Base-by-base conservation (phyloP, 2,329 filamentous ascomycete genomes). In the Coniella lustricola region DNA sequence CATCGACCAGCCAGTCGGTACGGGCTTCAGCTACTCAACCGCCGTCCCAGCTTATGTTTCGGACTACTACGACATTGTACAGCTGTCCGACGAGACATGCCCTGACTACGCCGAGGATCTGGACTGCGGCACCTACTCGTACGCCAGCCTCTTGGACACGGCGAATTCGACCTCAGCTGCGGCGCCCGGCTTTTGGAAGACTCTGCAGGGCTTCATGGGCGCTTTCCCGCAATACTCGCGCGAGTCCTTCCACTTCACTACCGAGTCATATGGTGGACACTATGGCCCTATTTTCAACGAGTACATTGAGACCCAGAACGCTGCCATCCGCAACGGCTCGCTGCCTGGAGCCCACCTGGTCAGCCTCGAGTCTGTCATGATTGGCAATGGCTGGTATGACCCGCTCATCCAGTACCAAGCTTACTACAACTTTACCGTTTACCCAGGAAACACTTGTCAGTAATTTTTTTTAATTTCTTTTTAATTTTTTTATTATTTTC, bases 161-260 rank as follows among this genome's bases (percentile, higher is more conserved):
- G 72, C 75, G 9, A 77, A 79, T 56, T 67, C 68, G 8, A 81
- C 77, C 1, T 55, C 64, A 14, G 65, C 62, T 46, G 77, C 77
- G 2, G 78, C 78, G 3, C 76, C 76, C 1, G 75, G 74, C 47
- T 77, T 82, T 65, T 82, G 76, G 75, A 77, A 74, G 60, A 77
- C 75, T 0, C 58, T 82, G 21, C 79, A 82, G 57, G 78, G 77
- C 1, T 82, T 83, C 61, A 78, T 81, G 72, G 78, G 78, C 2
- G 78, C 72, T 0, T 82, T 82, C 58, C 78, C 71, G 1, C 59
- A 73, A 50, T 74, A 74, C 55, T 64, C 69, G 0, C 63, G 71
- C 17, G 65, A 71, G 37, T 72, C 70, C 0, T 75, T 81, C 56
- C 71, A 74, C 56, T 77, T 81, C 54, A 66, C 76, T 0, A 77